A percentile compares a stretch with the other conserved stretches of the same genome.
These are phyloP conservation scores for Globisporangium perplexum DNA, from an alignment of 352 stramenopile species.

Conservation along the genomic window DNA sequence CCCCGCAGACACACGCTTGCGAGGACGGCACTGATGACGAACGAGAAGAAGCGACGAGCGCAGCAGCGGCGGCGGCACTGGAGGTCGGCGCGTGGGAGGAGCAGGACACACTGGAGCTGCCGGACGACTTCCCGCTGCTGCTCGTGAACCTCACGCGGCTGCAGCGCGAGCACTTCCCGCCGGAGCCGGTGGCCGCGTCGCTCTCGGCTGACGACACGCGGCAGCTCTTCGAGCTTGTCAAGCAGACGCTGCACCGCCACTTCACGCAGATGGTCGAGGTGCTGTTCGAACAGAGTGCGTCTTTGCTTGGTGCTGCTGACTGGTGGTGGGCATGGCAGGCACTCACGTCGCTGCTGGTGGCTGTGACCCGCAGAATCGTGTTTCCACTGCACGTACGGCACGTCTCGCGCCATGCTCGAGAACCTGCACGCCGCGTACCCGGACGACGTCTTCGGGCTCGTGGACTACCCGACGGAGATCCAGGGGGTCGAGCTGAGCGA, in stretches of 20 bases:
- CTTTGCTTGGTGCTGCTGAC: not conserved
- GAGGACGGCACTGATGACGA: not conserved
- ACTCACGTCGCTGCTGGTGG: conserved; percentile 1
- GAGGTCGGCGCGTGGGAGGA: conserved; percentile 36
- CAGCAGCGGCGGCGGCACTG: not conserved
- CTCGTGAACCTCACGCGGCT: conserved; percentile 60
- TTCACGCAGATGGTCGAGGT: conserved; percentile 55
- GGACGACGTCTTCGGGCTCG: conserved; percentile 49
- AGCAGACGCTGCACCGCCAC: conserved; percentile 44
- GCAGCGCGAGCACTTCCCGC: conserved; percentile 46
- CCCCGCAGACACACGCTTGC: not conserved
- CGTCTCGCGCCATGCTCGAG: conserved; percentile 36
- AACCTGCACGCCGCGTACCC: conserved; percentile 46
- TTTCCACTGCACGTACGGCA: conserved; percentile 68
- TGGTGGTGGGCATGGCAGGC: not conserved
- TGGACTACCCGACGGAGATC: conserved; percentile 74
- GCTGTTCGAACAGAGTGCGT: conserved; percentile 62
- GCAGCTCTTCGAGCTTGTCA: conserved; percentile 40
- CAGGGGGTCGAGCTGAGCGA: conserved; percentile 58
- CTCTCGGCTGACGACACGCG: conserved; percentile 17
- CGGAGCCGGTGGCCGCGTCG: not conserved
- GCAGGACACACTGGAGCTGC: conserved; percentile 27
- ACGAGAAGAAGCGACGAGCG: not conserved
- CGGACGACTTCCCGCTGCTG: conserved; percentile 65
- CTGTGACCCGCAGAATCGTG: conserved; percentile 26